These are phyloP conservation scores for Podila clonocystis DNA, from an alignment of 192 early-diverging fungal genomes.

Conservation along the genomic window DNA sequence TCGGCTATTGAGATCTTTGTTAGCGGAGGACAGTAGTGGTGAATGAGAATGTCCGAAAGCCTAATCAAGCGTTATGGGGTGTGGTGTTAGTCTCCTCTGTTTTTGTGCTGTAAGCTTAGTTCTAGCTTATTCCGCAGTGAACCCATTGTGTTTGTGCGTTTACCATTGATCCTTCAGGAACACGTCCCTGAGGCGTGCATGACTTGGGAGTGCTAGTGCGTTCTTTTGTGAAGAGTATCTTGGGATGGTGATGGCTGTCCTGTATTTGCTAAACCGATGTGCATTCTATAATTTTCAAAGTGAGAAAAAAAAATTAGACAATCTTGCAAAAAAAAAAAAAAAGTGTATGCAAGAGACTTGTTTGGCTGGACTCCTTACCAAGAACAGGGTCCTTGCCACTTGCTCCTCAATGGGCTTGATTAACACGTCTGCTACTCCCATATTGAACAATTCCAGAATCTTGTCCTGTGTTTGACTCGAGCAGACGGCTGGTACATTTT, in stretches of 20 bases:
- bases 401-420: constrained; percentile 62
- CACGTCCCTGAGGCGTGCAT: constrained; percentile 46
- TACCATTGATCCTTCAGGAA: constrained; percentile 59
- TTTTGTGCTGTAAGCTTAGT: no score
- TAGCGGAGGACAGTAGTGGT: constrained; percentile 42
- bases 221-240: constrained; percentile 48
- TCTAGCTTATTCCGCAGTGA: no score
- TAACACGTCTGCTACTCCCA: constrained; percentile 65
- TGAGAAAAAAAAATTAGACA: neutral
- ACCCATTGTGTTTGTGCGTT: neutral
- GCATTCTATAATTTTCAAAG: constrained; percentile 32
- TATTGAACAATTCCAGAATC: constrained; percentile 58
- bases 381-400: constrained; percentile 60
- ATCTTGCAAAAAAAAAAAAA: neutral
- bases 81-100: neutral
- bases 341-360: neutral
- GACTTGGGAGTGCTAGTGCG: constrained; percentile 29
- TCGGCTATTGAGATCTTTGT: constrained; percentile 24
- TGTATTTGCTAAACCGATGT: constrained; percentile 42
- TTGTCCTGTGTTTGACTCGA: constrained; percentile 45
- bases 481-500: constrained; percentile 26
- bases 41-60: constrained; percentile 44
- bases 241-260: constrained; percentile 30
- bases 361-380: constrained; percentile 52
- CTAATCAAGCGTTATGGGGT: constrained; percentile 10